These are phyloP conservation scores for Flammula alnicola DNA, from an alignment of 1,284 basidiomycete genomes.

Conservation along the genomic window DNA sequence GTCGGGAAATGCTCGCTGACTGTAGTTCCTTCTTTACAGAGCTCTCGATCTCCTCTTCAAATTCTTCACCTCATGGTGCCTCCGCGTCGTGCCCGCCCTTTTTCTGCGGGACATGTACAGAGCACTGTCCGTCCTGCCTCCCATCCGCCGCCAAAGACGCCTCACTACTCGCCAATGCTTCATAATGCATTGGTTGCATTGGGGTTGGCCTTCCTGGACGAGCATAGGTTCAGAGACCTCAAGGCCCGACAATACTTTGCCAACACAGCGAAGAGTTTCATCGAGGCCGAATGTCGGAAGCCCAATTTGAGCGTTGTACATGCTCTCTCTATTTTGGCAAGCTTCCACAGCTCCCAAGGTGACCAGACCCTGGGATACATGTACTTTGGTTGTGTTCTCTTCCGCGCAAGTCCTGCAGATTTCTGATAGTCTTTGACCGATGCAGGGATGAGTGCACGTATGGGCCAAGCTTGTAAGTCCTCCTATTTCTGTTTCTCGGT, in stretches of 20 bases:
- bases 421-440: background rate
- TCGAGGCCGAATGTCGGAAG: slow-evolving; percentile 60
- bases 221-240: slow-evolving; percentile 51
- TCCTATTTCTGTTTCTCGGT: background rate
- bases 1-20: background rate
- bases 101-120: slow-evolving; percentile 66
- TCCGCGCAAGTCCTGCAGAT: background rate
- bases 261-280: slow-evolving; percentile 53
- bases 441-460: slow-evolving; percentile 57
- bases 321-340: slow-evolving; percentile 59
- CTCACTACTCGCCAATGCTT: slow-evolving; percentile 73
- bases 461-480: slow-evolving; percentile 44
- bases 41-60: slow-evolving; percentile 63
- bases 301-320: slow-evolving; percentile 65
- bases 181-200: slow-evolving; percentile 71
- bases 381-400: slow-evolving; percentile 50
- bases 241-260: slow-evolving; percentile 55
- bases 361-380: slow-evolving; percentile 62
- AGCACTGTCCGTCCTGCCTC: slow-evolving; percentile 49
- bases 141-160: slow-evolving; percentile 48
- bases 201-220: slow-evolving; percentile 61
- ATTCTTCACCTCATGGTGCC: slow-evolving; percentile 65
- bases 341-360: slow-evolving; percentile 59
- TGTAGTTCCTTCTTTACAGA: slow-evolving; percentile 26
- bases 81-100: slow-evolving; percentile 52